These are phyloP conservation scores for Pyrenochaeta sp. DNA, from an alignment of 2,329 filamentous ascomycete genomes.

Conservation along the genomic window DNA sequence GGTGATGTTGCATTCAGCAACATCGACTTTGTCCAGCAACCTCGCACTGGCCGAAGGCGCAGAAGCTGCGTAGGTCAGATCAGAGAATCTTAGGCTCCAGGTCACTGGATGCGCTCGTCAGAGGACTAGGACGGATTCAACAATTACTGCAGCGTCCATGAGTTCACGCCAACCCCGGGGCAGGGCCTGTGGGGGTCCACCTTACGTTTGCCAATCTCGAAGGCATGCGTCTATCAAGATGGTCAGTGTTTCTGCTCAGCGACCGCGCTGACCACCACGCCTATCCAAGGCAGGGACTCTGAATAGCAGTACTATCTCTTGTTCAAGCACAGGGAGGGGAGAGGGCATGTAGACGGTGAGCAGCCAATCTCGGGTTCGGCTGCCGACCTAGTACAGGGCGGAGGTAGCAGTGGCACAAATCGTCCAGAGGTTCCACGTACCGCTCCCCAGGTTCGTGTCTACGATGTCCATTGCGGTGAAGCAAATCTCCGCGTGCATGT, in stretches of 20 bases:
- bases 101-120: background rate
- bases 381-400: conserved; percentile 1
- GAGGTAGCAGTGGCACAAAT: background rate
- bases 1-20: background rate
- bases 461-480: background rate
- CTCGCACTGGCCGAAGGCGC: background rate
- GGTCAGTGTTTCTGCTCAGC: background rate
- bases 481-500: background rate
- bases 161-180: conserved; percentile 5
- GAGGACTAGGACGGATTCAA: background rate
- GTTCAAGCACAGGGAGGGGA: background rate
- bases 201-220: conserved; percentile 4
- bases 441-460: background rate
- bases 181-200: conserved; percentile 4
- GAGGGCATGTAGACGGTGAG: background rate
- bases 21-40: background rate
- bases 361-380: background rate
- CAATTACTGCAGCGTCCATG: conserved; percentile 3
- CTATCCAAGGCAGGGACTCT: background rate
- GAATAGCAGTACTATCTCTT: background rate
- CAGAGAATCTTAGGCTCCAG: background rate
- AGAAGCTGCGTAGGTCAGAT: background rate
- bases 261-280: conserved; percentile 1
- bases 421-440: background rate
- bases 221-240: background rate